Evolutionary conservation across 345 rosid species (phyloP).

Genomic region (Pugionium dolabratum): DNA sequence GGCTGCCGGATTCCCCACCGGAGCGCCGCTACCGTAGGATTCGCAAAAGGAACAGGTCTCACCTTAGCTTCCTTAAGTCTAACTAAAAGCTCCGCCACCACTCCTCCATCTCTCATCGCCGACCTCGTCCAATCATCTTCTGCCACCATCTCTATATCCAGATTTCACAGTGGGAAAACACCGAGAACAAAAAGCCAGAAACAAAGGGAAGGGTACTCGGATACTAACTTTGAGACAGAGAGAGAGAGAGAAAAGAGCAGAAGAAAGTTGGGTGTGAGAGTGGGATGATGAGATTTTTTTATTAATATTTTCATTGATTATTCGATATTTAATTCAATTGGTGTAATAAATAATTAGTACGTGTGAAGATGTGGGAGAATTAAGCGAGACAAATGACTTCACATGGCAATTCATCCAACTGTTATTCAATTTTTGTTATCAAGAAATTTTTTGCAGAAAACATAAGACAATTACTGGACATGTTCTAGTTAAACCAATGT

Average conservation of each 20-base stretch:
- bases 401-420: background rate
- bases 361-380: constrained; percentile 37
- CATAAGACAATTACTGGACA: too few relatives aligned
- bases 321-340: background rate
- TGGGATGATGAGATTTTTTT: constrained; percentile 31
- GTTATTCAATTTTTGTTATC: background rate
- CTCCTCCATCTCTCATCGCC: constrained; percentile 70
- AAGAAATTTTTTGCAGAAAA: too few relatives aligned
- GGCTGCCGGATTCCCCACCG: constrained; percentile 70
- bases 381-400: constrained; percentile 21
- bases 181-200: constrained; percentile 1
- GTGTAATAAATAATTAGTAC: constrained; percentile 12
- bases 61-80: constrained; percentile 53
- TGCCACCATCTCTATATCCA: constrained; percentile 30
- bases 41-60: constrained; percentile 20
- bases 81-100: constrained; percentile 71
- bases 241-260: background rate
- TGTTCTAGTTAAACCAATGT: too few relatives aligned
- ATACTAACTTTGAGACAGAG: constrained; percentile 24
- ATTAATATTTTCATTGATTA: background rate
- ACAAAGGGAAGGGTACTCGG: background rate
- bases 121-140: constrained; percentile 71
- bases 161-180: constrained; percentile 12
- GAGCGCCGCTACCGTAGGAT: constrained; percentile 38
- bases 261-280: background rate